Evolutionary conservation across 2,329 filamentous ascomycete genomes (phyloP), one percentile per base, ranked within the genome.

Genomic region (Aureobasidium sp.): DNA sequence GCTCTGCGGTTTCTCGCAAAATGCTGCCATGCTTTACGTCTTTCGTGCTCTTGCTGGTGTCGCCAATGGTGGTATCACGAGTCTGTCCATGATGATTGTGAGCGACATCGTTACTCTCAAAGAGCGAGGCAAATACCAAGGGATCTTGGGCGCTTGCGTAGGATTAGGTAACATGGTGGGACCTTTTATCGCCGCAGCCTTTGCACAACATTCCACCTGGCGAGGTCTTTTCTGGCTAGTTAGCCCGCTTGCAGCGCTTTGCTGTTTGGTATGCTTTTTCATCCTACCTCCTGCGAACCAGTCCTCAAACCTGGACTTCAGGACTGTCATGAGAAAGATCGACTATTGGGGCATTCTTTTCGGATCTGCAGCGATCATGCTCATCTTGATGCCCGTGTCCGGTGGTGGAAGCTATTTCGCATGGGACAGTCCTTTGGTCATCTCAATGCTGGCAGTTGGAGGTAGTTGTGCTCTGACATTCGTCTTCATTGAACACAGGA

Each of bases 311-410:
- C 44, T 73, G 76, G 10, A 72, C 82, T 41, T 71, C 72, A 41
- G 76, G 79, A 48, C 82, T 79, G 50, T 67, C 83, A 27, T 73
- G 72, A 52, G 82, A 81, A 45, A 83, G 87, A 60, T 85, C 88
- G 69, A 85, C 80, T 65, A 78, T 74, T 29, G 86, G 85, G 1
- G 75, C 84, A 1, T 62, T 85, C 11, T 76, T 79, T 3, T 81
- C 79, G 4, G 82, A 82, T 0, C 49, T n/a, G 72, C 79, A 7
- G 83, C 79, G 0, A 79, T 86, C 32, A 79, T 87, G 10, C 76
- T 87, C 13, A 66, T 88, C 2, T 75, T 88, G 21, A 84, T 88
- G 48, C 85, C 85, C 0, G 79, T 88, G 13, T 86, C 84, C 2
- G 83, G 83, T 16, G 83, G 81, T 62, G 69, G 69, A 66, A 52